phyloP scores from a whole-genome alignment of 2,329 filamentous ascomycete species.

The Pseudopyrenochaeta lycopersici region DNA sequence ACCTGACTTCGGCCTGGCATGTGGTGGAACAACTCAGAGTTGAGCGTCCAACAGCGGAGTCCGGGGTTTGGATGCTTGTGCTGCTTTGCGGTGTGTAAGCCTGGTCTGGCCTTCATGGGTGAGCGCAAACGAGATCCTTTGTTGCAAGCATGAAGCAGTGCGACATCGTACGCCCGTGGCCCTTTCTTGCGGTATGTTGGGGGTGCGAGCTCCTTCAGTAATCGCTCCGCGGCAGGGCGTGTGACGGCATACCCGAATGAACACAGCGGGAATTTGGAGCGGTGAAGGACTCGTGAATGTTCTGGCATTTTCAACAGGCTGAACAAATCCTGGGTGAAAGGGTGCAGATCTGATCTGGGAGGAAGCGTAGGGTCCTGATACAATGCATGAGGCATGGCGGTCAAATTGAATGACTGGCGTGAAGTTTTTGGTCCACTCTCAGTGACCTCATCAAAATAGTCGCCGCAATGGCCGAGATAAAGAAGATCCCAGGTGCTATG shows the following conservation, averaged over 20 bases:
- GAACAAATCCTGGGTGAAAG: constrained; percentile 51
- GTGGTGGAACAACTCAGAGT: constrained; percentile 57
- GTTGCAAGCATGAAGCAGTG: constrained; percentile 52
- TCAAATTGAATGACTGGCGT: constrained; percentile 39
- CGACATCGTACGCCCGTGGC: constrained; percentile 53
- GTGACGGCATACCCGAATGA: constrained; percentile 57
- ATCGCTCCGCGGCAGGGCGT: constrained; percentile 47
- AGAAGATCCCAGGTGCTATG: constrained; percentile 53
- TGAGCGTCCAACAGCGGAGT: constrained; percentile 54
- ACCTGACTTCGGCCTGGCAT: constrained; percentile 52
- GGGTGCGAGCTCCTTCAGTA: constrained; percentile 52
- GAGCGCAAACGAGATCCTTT: constrained; percentile 42
- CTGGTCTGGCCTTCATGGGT: constrained; percentile 34
- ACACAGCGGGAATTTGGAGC: constrained; percentile 54
- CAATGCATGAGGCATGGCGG: constrained; percentile 41
- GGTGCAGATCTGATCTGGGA: constrained; percentile 47
- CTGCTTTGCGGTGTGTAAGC: constrained; percentile 26
- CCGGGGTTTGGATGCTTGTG: constrained; percentile 45
- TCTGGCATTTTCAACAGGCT: constrained; percentile 45
- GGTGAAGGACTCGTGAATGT: constrained; percentile 50
- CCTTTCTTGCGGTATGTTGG: constrained; percentile 35
- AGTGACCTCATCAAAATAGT: constrained; percentile 49
- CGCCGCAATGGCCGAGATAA: constrained; percentile 57
- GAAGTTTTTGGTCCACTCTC: constrained; percentile 38
- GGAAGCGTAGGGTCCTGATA: constrained; percentile 52